Base-by-base conservation (phyloP, 176 grass and related monocot genomes). In the Leersia perrieri region DNA sequence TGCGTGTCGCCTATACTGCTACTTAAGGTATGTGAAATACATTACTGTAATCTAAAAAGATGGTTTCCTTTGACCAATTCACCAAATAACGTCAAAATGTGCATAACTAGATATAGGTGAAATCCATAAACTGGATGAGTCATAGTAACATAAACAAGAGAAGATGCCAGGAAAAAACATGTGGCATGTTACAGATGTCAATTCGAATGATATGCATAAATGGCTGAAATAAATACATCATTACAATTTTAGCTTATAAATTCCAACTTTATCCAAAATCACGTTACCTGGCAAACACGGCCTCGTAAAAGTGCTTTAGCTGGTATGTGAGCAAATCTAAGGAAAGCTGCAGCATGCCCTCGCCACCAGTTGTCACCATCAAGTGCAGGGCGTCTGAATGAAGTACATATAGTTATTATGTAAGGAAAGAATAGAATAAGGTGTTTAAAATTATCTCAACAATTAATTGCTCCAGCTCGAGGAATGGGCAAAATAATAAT, bases 281-380 rank as follows among this genome's bases (percentile, higher is more conserved):
- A 23, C 27, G 53, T 87, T 85, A 98, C 95, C 90, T 93, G 95
- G 81, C 90, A 28, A 84, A 98, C 86, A 67, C 92, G 92, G 12
- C 92, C 95, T 70, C 23, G 72, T 67, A 89, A 68, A 78, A 98
- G 95, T 84, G 90, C 74, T 85, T 89, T 83, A 74, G 95, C 86
- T 86, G 88, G 78, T 90, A 95, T 76, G 81, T 95, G 89, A 76
- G 84, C 92, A 76, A 89, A 98, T 82, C 90, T 87, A 70, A 98
- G 90, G 83, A 91, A 98, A 38, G 95, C 95, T 69, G 92, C 86
- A 41, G 95, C 92, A 91, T 98, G 95, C 60, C 95, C 95, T 84
- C 92, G 79, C 95, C 92, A 98, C 92, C 92, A 98, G 81, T 98
- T 98, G 85, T 98, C 95, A 60, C 95, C 95, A 89, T 98, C 90